Conservation (phyloP, 139 green algal species). For the Chlamydomonas schloesseri region DNA sequence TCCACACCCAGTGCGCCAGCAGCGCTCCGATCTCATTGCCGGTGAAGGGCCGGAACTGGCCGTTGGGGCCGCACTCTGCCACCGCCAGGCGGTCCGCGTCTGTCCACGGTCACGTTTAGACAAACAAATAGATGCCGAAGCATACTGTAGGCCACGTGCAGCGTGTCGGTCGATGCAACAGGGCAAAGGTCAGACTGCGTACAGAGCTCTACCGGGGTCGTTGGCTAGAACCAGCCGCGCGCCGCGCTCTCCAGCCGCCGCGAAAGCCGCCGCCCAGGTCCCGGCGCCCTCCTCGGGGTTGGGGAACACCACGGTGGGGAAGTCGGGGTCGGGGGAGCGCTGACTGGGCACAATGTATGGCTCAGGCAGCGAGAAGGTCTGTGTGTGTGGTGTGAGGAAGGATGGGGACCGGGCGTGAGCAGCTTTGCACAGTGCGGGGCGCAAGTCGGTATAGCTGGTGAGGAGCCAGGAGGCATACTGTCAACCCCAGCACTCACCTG, state of each 20-base stretch:
- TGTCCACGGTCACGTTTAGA: too few species aligned
- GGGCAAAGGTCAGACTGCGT: too few species aligned
- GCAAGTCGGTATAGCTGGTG: background rate
- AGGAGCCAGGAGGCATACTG: background rate
- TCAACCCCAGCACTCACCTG: conserved; percentile 15
- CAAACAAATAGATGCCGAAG: too few species aligned
- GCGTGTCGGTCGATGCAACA: too few species aligned
- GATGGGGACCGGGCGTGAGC: too few species aligned
- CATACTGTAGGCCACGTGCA: too few species aligned
- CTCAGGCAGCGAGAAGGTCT: conserved; percentile 51
- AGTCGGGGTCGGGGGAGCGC: conserved; percentile 79
- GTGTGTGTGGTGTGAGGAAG: too few species aligned
- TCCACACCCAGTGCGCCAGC: conserved; percentile 83
- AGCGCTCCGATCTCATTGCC: conserved; percentile 83
- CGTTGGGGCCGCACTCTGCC: conserved; percentile 27
- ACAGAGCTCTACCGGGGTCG: conserved; percentile 87
- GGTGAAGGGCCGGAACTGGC: conserved; percentile 67
- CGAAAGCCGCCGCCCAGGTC: conserved; percentile 73
- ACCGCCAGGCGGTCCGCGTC: conserved; percentile 45
- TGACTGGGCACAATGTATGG: conserved; percentile 68
- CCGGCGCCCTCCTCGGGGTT: conserved; percentile 87
- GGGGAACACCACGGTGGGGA: conserved; percentile 80
- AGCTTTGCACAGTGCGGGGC: too few species aligned
- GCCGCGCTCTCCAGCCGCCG: conserved; percentile 2
- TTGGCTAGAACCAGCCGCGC: conserved; percentile 76